Base-by-base conservation (phyloP, 257 asterid species). In the Echium plantagineum region DNA sequence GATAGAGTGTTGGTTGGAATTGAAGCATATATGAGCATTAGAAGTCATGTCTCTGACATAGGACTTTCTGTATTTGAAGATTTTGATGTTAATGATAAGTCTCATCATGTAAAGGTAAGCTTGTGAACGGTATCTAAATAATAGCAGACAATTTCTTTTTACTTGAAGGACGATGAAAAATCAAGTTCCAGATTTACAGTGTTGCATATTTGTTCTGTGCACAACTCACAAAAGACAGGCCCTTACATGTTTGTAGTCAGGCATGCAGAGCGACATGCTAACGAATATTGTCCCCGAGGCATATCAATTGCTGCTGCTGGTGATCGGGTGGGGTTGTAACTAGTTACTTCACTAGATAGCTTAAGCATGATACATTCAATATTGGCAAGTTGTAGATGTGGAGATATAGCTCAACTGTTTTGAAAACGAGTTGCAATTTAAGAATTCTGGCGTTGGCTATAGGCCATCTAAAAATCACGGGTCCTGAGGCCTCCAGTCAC, bases 1-100 rank as follows among this genome's bases (percentile, higher is more conserved):
- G 97, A 93, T 54, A 83, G 97, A 75, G 85, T 93, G 66, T 80
- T 93, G 97, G 87, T 84, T 66, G 96, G 94, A 31, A 78, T 93
- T 69, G 86, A 93, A 78, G 94, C 96, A 26, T 93, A 93, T 77
- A 84, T 93, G 81, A 89, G 97, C 76, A 93, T 93, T 57, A 81
- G 99, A 73, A 83, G 77, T 46, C 97, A 75, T 67, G 89, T 89
- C 42, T 86, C 90, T 63, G 94, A 86, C 62, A 64, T 73, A 65
- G 96, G 96, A 62, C 79, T 86, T 76, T 83, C 87, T 28, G 77
- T 72, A 6, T 88, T 91, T 38, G 91, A 84, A 76, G 66, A 63
- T 71, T 69, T 70, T 70, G 85, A 81, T 65, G 89, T 71, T 52
- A 85, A 56, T 59, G 78, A 73, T 71, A 80, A 78, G 65, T 64